These are phyloP conservation scores for Delonix regia DNA, from an alignment of 306 rosid genomes.

Conservation along the genomic window DNA sequence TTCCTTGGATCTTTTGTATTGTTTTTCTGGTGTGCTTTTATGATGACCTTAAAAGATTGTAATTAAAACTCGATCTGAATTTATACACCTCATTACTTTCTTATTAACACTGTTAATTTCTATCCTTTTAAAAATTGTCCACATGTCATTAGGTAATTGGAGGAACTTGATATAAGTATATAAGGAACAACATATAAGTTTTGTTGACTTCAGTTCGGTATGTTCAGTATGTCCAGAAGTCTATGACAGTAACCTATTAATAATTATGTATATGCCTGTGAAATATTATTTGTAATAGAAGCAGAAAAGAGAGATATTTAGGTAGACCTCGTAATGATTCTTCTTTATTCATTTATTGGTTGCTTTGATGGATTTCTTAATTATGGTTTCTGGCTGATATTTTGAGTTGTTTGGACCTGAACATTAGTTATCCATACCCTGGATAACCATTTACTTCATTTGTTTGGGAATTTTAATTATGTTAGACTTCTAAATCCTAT, in stretches of 20 bases:
- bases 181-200: too few relatives aligned
- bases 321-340: neutral
- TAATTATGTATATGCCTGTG: neutral
- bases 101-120: too few relatives aligned
- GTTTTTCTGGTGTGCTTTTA: conserved; percentile 8
- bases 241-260: neutral
- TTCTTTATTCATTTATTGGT: neutral
- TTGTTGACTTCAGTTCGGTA: neutral
- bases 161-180: too few relatives aligned
- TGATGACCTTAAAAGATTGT: conserved; percentile 2
- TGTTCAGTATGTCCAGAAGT: neutral
- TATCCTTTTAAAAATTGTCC: too few relatives aligned
- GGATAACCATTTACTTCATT: neutral
- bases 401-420: neutral
- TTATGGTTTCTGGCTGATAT: neutral
- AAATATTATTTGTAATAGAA: neutral
- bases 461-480: neutral
- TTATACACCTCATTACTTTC: too few relatives aligned
- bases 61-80: conserved; percentile 25
- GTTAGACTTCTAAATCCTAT: neutral
- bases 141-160: too few relatives aligned
- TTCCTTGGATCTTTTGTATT: neutral
- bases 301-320: neutral
- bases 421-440: neutral
- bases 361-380: neutral